Base-by-base conservation (phyloP, 805 yeast genomes). In the Candida odintsovae region DNA sequence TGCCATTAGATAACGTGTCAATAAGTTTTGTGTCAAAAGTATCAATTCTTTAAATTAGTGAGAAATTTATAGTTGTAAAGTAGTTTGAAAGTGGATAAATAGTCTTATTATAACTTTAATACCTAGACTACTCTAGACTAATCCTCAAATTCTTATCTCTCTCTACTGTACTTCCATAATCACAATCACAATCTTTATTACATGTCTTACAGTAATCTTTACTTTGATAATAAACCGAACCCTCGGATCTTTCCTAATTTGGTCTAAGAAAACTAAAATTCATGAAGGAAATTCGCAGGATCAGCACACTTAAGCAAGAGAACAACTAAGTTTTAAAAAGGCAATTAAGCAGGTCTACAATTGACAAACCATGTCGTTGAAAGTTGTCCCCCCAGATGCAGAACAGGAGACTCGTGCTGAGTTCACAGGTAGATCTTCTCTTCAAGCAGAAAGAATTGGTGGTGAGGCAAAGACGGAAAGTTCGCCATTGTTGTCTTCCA, bases 401-500 rank as follows among this genome's bases (percentile, higher is more conserved):
- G 55, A 58, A 6, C 63, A 64, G 10, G 67, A 63, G 41, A 53
- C 71, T 6, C 52, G 68, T 21, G 76, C 76, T 1, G 65, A 65
- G 23, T 70, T 72, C 55, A 67, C 74, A 0, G 71, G 72, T 6
- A 58, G 66, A 42, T 59, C 69, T 11, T 45, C 57, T 4, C 37
- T 50, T 1, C 38, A 46, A 1, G 40, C 41, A 1, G 57, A 54
- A 12, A 46, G 61, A 37, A 50, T 58, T 33, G 62, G 61, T 1
- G 59, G 59, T n/a, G 56, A 55, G 15, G 28, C 54, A 21, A 53
- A 53, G 35, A 54, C 63, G 6, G 52, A 57, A 46, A 53, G 58
- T 37, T 86, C 96, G 3, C 96, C 97, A 1, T 73, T 94, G 53
- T 74, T 89, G 35, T 80, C 89, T 2, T 80, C 89, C 1, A 94